Conservation (phyloP, 257 asterid species). For the Primulina tabacum region DNA sequence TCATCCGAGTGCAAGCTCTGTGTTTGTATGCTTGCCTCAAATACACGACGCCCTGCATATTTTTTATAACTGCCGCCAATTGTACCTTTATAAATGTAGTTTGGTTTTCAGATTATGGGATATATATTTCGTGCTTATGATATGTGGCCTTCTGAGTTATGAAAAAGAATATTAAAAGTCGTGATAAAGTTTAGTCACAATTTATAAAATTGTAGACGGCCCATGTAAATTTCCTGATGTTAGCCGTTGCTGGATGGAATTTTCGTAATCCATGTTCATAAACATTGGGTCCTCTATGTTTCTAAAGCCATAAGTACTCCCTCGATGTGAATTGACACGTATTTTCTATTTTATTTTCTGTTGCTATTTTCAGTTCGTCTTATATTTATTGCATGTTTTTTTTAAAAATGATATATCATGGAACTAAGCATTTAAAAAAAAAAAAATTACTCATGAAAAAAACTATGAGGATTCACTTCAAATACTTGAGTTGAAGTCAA, state of each 20-base stretch:
- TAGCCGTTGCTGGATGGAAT: conserved; percentile 8
- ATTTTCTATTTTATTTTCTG: not conserved
- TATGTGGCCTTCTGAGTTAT: conserved; percentile 10
- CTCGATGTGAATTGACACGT: conserved; percentile 10
- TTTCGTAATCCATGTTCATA: not conserved
- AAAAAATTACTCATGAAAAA: too few species aligned
- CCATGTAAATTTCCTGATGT: not conserved
- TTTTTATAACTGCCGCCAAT: not conserved
- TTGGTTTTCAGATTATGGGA: conserved; percentile 1
- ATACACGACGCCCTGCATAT: not conserved
- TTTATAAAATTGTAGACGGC: not conserved
- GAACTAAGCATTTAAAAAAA: not conserved
- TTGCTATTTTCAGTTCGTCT: not conserved
- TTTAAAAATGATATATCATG: not conserved
- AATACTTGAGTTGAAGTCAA: not conserved
- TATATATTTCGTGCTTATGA: conserved; percentile 7
- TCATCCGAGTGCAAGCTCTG: not conserved
- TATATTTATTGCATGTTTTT: not conserved
- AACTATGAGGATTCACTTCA: not conserved
- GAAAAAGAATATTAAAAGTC: not conserved
- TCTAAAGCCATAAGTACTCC: not conserved
- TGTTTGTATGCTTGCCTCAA: not conserved
- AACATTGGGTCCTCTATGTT: conserved; percentile 1
- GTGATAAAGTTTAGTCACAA: conserved; percentile 5
- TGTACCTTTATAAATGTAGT: not conserved